Conservation (phyloP, 805 yeast genomes). For the Sungouiozyma intestinalis region DNA sequence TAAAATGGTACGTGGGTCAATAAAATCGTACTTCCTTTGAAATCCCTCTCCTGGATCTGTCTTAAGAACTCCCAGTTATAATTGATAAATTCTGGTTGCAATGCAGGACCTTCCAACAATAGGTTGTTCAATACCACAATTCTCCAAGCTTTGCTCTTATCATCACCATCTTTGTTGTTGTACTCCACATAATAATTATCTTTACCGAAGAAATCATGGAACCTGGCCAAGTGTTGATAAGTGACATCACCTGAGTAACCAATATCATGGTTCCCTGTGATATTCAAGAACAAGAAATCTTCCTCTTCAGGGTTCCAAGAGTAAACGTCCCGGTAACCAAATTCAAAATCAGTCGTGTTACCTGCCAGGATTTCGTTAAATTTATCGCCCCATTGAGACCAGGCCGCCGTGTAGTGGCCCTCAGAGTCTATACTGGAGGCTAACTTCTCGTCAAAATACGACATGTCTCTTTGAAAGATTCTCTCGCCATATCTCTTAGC, state of each 20-base stretch:
- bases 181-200: constrained; percentile 76
- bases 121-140: constrained; percentile 80
- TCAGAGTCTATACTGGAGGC: constrained; percentile 21
- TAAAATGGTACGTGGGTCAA: constrained; percentile 85
- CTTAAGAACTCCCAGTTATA: constrained; percentile 69
- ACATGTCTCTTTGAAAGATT: constrained; percentile 52
- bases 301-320: constrained; percentile 50
- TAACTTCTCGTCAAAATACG: constrained; percentile 41
- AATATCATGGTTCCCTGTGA: constrained; percentile 92
- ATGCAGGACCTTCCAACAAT: constrained; percentile 82
- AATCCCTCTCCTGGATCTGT: constrained; percentile 42
- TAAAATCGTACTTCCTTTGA: constrained; percentile 69
- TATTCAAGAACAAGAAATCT: constrained; percentile 64
- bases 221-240: constrained; percentile 80
- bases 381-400: constrained; percentile 21
- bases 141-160: constrained; percentile 54
- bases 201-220: constrained; percentile 62
- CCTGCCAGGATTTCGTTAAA: constrained; percentile 6
- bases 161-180: constrained; percentile 39
- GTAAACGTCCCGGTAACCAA: constrained; percentile 49
- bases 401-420: constrained; percentile 20
- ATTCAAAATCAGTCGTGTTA: constrained; percentile 25
- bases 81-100: constrained; percentile 56
- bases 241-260: constrained; percentile 95
- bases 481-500: constrained; percentile 66